Conservation (phyloP, 192 early-diverging fungal genomes). For the Backusella australiensis region DNA sequence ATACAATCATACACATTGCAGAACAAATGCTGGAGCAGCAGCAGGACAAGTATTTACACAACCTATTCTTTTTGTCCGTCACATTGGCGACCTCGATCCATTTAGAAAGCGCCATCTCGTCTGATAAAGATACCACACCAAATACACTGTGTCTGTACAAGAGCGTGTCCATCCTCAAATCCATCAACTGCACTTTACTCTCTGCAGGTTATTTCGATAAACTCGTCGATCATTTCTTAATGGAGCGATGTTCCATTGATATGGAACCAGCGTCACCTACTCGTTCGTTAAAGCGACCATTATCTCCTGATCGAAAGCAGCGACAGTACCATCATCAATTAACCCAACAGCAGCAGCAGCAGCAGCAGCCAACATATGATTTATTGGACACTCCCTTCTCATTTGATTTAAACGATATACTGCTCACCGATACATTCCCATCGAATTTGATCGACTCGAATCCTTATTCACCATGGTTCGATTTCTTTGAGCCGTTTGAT, state of each 20-base stretch:
- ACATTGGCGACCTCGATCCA: conserved; percentile 9
- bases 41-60: not conserved
- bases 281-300: not conserved
- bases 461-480: not conserved
- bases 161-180: not conserved
- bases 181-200: not conserved
- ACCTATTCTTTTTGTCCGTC: not conserved
- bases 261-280: not conserved
- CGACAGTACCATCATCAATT: not conserved
- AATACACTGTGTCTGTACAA: not conserved
- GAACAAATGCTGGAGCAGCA: conserved; percentile 31
- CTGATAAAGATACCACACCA: not conserved
- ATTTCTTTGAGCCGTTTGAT: not conserved
- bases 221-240: conserved; percentile 3
- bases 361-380: not conserved
- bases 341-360: not conserved
- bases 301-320: not conserved
- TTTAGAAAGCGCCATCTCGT: not conserved
- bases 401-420: not conserved
- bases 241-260: not conserved
- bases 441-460: not conserved
- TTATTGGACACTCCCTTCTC: not conserved
- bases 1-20: conserved; percentile 36
- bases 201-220: not conserved
- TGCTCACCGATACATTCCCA: not conserved